phyloP scores from a whole-genome alignment of 2,329 filamentous ascomycete species.

The Talaromyces piceae region DNA sequence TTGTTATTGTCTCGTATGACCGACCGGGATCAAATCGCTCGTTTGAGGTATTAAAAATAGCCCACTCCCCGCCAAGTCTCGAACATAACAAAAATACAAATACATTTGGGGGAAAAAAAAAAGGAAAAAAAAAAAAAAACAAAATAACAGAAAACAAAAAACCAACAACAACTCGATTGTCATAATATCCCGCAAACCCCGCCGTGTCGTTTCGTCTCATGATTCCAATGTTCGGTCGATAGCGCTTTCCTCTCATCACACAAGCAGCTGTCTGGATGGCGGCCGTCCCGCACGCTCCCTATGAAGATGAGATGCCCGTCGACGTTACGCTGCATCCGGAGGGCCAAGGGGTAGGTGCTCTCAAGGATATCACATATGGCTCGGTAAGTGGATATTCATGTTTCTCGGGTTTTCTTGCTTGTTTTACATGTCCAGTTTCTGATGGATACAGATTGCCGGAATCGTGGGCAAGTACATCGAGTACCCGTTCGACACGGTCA shows the following conservation, averaged over 20 bases:
- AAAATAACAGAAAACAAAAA: too few relatives aligned
- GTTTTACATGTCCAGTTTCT: neutral
- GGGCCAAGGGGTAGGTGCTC: constrained; percentile 55
- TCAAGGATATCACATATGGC: constrained; percentile 83
- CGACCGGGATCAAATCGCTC: constrained; percentile 3
- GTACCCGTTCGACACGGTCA: constrained; percentile 97
- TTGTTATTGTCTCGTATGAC: neutral
- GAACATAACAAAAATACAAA: too few relatives aligned
- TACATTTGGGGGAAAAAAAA: too few relatives aligned
- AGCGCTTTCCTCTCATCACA: constrained; percentile 11
- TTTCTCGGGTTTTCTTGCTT: too few relatives aligned
- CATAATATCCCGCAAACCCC: neutral
- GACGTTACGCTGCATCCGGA: constrained; percentile 33
- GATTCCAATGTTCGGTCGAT: constrained; percentile 20
- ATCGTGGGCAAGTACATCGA: constrained; percentile 93
- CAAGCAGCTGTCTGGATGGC: constrained; percentile 24
- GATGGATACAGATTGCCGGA: constrained; percentile 58
- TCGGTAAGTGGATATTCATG: too few relatives aligned
- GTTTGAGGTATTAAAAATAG: neutral
- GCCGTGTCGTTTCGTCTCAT: neutral
- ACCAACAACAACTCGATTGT: neutral
- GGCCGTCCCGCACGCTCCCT: constrained; percentile 30
- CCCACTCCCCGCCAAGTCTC: constrained; percentile 3
- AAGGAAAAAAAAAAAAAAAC: too few relatives aligned
- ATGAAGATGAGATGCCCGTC: constrained; percentile 34